Evolutionary conservation across 1,284 basidiomycete genomes (phyloP).

Genomic region (Amanita bisporigera): DNA sequence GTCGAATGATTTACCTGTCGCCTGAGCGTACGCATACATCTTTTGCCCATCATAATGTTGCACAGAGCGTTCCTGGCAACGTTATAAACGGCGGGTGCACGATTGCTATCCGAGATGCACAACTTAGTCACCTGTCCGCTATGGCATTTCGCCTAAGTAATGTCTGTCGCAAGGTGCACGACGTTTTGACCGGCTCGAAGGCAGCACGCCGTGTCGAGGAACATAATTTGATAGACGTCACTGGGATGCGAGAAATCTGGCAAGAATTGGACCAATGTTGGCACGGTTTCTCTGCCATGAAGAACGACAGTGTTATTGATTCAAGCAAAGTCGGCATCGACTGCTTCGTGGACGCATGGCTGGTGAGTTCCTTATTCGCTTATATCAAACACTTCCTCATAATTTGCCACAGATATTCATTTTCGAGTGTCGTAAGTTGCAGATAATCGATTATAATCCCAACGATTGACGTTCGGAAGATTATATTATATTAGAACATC

Average conservation of each 20-base stretch:
- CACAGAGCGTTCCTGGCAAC: neutral
- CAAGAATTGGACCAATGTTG: conserved; percentile 78
- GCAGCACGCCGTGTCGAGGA: conserved; percentile 63
- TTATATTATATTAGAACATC: conserved; percentile 66
- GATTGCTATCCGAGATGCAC: conserved; percentile 24
- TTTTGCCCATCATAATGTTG: neutral
- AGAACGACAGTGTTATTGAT: conserved; percentile 46
- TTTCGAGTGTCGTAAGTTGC: conserved; percentile 75
- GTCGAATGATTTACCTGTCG: conserved; percentile 54
- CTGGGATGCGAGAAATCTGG: conserved; percentile 76
- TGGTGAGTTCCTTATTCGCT: conserved; percentile 50
- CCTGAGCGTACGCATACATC: neutral
- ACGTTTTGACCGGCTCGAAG: conserved; percentile 72
- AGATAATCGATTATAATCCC: conserved; percentile 5
- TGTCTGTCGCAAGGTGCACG: conserved; percentile 78
- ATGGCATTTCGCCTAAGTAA: conserved; percentile 73
- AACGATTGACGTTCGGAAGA: conserved; percentile 47
- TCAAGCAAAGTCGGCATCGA: conserved; percentile 60
- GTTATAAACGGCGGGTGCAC: neutral
- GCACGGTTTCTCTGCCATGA: conserved; percentile 77
- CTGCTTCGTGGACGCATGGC: conserved; percentile 71
- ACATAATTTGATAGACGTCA: conserved; percentile 59
- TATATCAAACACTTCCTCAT: conserved; percentile 20
- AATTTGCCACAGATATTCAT: conserved; percentile 62
- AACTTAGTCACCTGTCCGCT: conserved; percentile 48